Evolutionary conservation across 805 yeast species (phyloP).

Genomic region (Wickerhamiella kazuoi): DNA sequence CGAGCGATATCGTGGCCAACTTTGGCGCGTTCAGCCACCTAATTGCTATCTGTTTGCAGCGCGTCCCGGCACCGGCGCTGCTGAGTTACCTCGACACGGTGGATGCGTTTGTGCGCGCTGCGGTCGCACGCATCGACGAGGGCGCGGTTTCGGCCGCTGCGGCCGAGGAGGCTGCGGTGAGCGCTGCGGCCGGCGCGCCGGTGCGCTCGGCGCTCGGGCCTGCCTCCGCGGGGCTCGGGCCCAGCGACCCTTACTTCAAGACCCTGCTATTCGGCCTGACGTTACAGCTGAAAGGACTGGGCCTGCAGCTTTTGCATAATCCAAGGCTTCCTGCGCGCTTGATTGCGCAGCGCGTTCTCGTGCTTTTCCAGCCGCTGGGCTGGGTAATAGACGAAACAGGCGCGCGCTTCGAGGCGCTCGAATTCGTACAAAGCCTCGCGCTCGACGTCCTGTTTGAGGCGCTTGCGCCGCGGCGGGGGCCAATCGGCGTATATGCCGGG

Average conservation of each 20-base stretch:
- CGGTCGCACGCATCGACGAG: background rate
- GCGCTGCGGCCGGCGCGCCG: background rate
- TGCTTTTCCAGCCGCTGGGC: constrained; percentile 10
- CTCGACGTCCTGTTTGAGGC: constrained; percentile 9
- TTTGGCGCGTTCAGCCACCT: constrained; percentile 13
- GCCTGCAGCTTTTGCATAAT: constrained; percentile 4
- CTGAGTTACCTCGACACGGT: constrained; percentile 1
- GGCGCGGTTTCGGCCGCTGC: background rate
- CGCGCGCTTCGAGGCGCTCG: constrained; percentile 10
- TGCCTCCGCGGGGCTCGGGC: no score
- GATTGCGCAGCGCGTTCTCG: constrained; percentile 3
- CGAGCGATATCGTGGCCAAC: constrained; percentile 1
- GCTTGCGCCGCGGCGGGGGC: background rate
- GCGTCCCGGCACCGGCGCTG: background rate
- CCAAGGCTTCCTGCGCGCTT: constrained; percentile 2
- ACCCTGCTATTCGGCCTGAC: constrained; percentile 9
- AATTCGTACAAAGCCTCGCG: constrained; percentile 7
- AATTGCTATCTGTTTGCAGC: background rate
- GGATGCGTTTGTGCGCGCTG: constrained; percentile 5
- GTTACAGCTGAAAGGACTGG: constrained; percentile 11
- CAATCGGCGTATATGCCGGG: background rate
- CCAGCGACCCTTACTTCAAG: constrained; percentile 1
- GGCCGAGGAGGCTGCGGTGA: background rate
- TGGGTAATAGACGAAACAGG: constrained; percentile 7
- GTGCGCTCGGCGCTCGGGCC: no score